A percentile compares a stretch with the other conserved stretches of the same genome.
These are phyloP conservation scores for Fusarium nodosum DNA, from an alignment of 2,329 filamentous ascomycete species.

Conservation along the genomic window DNA sequence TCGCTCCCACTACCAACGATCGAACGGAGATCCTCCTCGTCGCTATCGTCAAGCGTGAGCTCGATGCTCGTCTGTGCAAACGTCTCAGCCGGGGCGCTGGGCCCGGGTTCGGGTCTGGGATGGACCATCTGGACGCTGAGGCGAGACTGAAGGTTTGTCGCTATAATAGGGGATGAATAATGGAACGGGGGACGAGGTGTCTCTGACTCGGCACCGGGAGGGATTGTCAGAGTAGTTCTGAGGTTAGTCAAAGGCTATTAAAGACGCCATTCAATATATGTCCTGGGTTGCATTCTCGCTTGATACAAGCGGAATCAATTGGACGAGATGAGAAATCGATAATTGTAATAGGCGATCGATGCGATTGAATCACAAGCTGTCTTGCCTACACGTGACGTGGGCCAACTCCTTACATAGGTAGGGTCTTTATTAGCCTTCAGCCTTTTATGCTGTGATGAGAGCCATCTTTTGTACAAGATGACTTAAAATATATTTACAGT, in stretches of 20 bases:
- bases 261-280: slow-evolving; percentile 28
- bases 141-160: slow-evolving; percentile 7
- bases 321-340: neutral
- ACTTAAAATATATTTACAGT: neutral
- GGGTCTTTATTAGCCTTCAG: neutral
- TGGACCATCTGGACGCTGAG: slow-evolving; percentile 43
- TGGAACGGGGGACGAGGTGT: neutral
- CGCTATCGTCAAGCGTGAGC: slow-evolving; percentile 55
- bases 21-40: slow-evolving; percentile 54
- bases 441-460: neutral
- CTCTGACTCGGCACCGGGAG: neutral
- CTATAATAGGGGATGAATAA: neutral
- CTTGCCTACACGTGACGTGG: slow-evolving; percentile 42
- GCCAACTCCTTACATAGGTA: slow-evolving; percentile 29
- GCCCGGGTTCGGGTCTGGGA: slow-evolving; percentile 39
- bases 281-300: slow-evolving; percentile 31
- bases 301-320: slow-evolving; percentile 5
- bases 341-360: neutral
- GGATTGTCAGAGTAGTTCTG: slow-evolving; percentile 7
- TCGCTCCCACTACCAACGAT: slow-evolving; percentile 51
- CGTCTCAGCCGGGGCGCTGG: slow-evolving; percentile 49
- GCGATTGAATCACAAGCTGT: slow-evolving; percentile 18
- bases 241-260: slow-evolving; percentile 19
- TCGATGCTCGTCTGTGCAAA: slow-evolving; percentile 59
- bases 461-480: neutral